Evolutionary conservation across 1,284 basidiomycete genomes (phyloP).

Genomic region (Afroboletus lepidellus): DNA sequence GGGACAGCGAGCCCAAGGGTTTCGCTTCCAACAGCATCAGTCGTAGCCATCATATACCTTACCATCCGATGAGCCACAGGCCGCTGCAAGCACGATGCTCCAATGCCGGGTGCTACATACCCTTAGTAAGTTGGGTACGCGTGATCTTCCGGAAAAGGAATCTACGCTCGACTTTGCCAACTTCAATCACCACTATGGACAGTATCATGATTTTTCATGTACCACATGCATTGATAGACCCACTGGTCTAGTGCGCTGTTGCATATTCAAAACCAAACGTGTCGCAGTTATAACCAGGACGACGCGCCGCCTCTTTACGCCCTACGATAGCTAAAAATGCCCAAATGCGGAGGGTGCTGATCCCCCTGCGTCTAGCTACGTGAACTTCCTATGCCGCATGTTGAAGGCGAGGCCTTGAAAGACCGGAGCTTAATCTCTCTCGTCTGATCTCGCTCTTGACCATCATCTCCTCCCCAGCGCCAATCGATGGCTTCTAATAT

Average conservation of each 20-base stretch:
- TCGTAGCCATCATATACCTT: background rate
- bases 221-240: too few relatives aligned
- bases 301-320: constrained; percentile 8
- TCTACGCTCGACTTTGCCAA: too few relatives aligned
- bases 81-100: background rate
- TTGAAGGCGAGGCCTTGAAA: constrained; percentile 14
- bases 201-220: too few relatives aligned
- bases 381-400: constrained; percentile 13
- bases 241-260: too few relatives aligned
- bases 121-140: too few relatives aligned
- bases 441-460: background rate
- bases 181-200: too few relatives aligned
- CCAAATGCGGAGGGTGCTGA: constrained; percentile 15
- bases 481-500: constrained; percentile 17
- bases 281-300: too few relatives aligned
- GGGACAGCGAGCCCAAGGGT: constrained; percentile 60
- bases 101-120: too few relatives aligned
- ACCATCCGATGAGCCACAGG: background rate
- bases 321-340: background rate
- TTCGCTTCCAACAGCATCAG: constrained; percentile 11
- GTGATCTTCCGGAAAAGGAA: too few relatives aligned
- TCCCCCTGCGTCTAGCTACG: constrained; percentile 8
- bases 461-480: background rate
- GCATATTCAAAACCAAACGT: too few relatives aligned
- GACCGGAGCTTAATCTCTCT: background rate